Evolutionary conservation across 345 rosid species (phyloP).

Genomic region (Barbarea vulgaris): DNA sequence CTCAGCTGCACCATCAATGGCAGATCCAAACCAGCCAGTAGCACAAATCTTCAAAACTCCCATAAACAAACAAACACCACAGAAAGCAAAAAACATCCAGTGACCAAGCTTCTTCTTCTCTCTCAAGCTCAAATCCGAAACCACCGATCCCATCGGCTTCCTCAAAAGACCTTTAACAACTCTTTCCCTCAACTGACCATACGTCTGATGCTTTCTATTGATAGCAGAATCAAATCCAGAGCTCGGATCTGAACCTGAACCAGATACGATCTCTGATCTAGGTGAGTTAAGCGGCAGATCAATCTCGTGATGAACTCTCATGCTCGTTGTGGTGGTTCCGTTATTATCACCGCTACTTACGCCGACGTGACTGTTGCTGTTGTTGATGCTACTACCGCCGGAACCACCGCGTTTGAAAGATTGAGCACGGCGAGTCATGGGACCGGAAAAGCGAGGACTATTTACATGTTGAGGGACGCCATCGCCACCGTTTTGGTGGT

Average conservation of each 20-base stretch:
- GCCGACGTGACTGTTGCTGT: constrained; percentile 26
- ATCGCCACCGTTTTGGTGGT: constrained; percentile 58
- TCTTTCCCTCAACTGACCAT: constrained; percentile 52
- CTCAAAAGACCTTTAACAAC: constrained; percentile 50
- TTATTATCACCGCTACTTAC: neutral
- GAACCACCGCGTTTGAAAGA: constrained; percentile 79
- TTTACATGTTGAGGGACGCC: constrained; percentile 75
- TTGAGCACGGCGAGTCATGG: constrained; percentile 86
- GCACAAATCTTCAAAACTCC: constrained; percentile 90
- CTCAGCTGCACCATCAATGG: constrained; percentile 60
- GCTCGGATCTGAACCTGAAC: constrained; percentile 35
- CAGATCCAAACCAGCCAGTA: constrained; percentile 88
- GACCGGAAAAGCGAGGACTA: constrained; percentile 89
- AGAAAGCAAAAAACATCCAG: constrained; percentile 81
- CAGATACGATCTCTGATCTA: constrained; percentile 62
- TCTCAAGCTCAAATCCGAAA: constrained; percentile 62
- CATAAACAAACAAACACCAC: constrained; percentile 80
- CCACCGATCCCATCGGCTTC: constrained; percentile 63
- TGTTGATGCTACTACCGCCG: constrained; percentile 32
- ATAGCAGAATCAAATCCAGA: constrained; percentile 47
- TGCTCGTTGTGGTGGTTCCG: constrained; percentile 1
- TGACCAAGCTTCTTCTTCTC: constrained; percentile 81
- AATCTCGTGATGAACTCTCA: constrained; percentile 68
- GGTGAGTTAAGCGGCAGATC: constrained; percentile 73
- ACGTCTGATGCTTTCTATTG: constrained; percentile 46